Evolutionary conservation across 2,329 filamentous ascomycete genomes (phyloP), one percentile per base, ranked within the genome.

Genomic region (Verticillium longisporum): DNA sequence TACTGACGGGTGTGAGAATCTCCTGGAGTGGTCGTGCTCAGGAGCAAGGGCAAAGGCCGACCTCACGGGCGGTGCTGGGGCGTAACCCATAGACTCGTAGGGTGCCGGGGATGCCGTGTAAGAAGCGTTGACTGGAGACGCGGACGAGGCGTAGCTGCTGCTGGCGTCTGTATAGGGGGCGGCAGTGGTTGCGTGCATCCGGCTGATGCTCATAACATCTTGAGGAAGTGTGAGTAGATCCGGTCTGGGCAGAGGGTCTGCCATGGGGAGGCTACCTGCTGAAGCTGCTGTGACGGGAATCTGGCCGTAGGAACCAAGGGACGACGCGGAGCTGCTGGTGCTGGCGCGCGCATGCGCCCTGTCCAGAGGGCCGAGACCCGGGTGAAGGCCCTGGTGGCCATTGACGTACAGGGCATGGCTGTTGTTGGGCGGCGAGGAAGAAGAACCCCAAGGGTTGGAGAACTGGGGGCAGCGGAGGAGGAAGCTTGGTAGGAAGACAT

Each of bases 1-100:
- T 77, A 90, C 89, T 88, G 83, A 96, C 89, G 90, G 84, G 77
- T 94, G 91, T 68, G 92, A 94, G 70, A 91, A 88, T 74, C 91
- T 89, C 76, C 92, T 77, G 37, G 77, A 69, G 66, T 75, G 73
- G 65, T 85, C 81, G 73, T 84, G 71, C 73, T 84, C 78, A 73
- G 86, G 75, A 69, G 81, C 76, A 75, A 88, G 75, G 62, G 80
- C 75, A 65, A 84, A 87, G 15, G 82, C 76, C 66, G 85, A 79
- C 75, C 85, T 81, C 67, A 86, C 78, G 4, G 88, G 82, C 36
- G 56, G 56, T 15, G 86, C 84, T 13, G 87, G 82, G 53, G 87
- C 85, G 72, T 95, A 96, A 63, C 88, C 89, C 72, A 95, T 80
- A 61, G 88, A 80, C 66, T 93, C 90, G 74, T 93, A 96, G 9